Evolutionary conservation across 305 asterid species (phyloP).

Genomic region (Ajuga reptans): DNA sequence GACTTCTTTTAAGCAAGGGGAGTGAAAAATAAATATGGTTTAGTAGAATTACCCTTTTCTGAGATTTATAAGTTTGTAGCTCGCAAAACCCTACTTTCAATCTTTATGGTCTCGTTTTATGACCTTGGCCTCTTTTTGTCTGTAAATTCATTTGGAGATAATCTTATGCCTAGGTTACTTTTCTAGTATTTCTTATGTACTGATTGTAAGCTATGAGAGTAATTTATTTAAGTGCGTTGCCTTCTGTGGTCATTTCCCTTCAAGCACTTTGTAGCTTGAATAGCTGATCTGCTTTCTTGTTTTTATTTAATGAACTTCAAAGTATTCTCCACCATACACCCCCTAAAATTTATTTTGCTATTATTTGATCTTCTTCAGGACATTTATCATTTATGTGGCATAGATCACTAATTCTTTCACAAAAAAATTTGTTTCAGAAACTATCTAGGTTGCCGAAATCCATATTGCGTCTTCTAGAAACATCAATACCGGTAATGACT

Average conservation of each 20-base stretch:
- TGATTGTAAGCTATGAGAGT: background rate
- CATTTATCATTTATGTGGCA: background rate
- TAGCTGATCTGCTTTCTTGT: background rate
- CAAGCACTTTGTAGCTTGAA: background rate
- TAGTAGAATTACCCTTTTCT: background rate
- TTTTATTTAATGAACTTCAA: slow-evolving; percentile 15
- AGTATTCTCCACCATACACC: background rate
- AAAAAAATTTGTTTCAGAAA: slow-evolving; percentile 41
- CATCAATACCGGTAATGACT: slow-evolving; percentile 62
- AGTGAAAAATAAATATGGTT: background rate
- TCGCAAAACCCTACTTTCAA: background rate
- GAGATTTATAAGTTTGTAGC: background rate
- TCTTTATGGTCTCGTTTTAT: background rate
- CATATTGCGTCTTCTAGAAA: slow-evolving; percentile 78
- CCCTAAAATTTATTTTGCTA: background rate
- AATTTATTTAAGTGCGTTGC: background rate
- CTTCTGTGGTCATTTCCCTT: background rate
- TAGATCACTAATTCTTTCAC: slow-evolving; percentile 13
- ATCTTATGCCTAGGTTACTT: background rate
- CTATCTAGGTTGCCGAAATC: slow-evolving; percentile 78
- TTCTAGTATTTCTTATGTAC: background rate
- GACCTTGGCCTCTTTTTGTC: background rate
- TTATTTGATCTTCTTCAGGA: background rate
- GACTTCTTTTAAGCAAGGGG: slow-evolving; percentile 4
- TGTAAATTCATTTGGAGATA: background rate